Percentiles rank a stretch among this genome's conserved stretches.
Conservation (phyloP, 768 basidiomycete species). For the Gymnopilus junonius region DNA sequence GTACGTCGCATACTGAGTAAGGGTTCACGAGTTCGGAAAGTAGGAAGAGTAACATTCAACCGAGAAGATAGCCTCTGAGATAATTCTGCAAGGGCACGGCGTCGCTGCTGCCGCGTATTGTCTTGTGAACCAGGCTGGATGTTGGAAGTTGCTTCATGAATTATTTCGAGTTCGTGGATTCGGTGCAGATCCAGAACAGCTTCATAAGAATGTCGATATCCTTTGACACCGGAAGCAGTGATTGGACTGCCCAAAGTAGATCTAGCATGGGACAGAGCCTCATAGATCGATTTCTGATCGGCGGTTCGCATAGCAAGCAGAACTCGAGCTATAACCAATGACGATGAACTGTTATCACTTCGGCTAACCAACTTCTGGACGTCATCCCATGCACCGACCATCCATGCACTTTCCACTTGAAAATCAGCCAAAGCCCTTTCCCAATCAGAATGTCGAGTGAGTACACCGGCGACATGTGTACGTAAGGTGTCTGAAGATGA, state of each 20-base stretch:
- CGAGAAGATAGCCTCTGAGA: slow-evolving; percentile 61
- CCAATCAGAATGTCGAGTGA: slow-evolving; percentile 88
- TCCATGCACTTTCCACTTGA: slow-evolving; percentile 94
- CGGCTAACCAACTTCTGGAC: slow-evolving; percentile 65
- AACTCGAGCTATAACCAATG: slow-evolving; percentile 77
- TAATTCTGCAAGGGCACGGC: slow-evolving; percentile 44
- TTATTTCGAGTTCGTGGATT: slow-evolving; percentile 82
- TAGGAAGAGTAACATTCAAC: slow-evolving; percentile 79
- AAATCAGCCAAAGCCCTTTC: slow-evolving; percentile 75
- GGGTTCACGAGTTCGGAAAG: slow-evolving; percentile 87
- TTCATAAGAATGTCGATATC: slow-evolving; percentile 88
- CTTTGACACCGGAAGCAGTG: slow-evolving; percentile 75
- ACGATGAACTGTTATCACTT: slow-evolving; percentile 55
- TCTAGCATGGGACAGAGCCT: slow-evolving; percentile 67
- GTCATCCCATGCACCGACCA: slow-evolving; percentile 92
- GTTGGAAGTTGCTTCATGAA: slow-evolving; percentile 47
- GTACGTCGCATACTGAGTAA: slow-evolving; percentile 89
- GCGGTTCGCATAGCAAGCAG: slow-evolving; percentile 77
- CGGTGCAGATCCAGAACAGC: slow-evolving; percentile 84
- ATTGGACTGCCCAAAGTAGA: slow-evolving; percentile 79
- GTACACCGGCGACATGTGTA: slow-evolving; percentile 91
- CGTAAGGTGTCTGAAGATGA: slow-evolving; percentile 79
- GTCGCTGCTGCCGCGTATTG: slow-evolving; percentile 35
- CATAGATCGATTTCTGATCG: slow-evolving; percentile 46
- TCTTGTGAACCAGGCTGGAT: slow-evolving; percentile 44